These are phyloP conservation scores for Apiotrichum mycotoxinovorans DNA, from an alignment of 1,284 basidiomycete species.

Conservation along the genomic window DNA sequence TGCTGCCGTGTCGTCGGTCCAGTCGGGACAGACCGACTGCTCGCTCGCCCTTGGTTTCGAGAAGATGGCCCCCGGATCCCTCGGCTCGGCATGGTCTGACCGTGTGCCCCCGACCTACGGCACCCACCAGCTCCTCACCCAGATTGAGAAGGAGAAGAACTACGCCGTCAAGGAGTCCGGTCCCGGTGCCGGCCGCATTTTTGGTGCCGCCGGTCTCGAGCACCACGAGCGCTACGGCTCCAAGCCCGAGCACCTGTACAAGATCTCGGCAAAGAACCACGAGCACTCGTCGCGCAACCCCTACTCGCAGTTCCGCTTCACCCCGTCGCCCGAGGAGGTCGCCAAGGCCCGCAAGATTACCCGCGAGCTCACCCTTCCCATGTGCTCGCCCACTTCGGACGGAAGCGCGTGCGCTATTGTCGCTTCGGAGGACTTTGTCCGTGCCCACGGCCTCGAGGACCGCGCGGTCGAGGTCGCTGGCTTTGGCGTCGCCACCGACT, in stretches of 20 bases:
- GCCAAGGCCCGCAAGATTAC: constrained; percentile 17
- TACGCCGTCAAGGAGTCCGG: constrained; percentile 15
- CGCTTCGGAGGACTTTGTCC: constrained; percentile 20
- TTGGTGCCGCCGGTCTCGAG: constrained; percentile 21
- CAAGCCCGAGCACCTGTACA: constrained; percentile 13
- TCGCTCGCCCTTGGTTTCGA: constrained; percentile 22
- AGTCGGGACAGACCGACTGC: constrained; percentile 18
- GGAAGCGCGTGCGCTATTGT: constrained; percentile 17
- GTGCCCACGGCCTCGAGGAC: constrained; percentile 16
- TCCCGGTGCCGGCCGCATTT: constrained; percentile 16
- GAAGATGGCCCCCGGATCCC: constrained; percentile 22
- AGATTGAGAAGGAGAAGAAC: constrained; percentile 18
- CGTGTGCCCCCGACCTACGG: constrained; percentile 14
- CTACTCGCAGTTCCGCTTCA: constrained; percentile 25
- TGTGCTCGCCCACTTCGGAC: constrained; percentile 24
- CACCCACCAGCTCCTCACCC: constrained; percentile 11
- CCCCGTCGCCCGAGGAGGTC: constrained; percentile 14
- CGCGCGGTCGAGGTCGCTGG: constrained; percentile 21
- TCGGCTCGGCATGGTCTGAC: constrained; percentile 14
- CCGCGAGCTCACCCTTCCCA: constrained; percentile 21
- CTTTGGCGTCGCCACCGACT: constrained; percentile 16
- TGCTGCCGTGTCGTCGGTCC: constrained; percentile 8
- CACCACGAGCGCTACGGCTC: constrained; percentile 19
- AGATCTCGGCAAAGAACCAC: constrained; percentile 25
- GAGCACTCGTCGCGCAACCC: constrained; percentile 20